Evolutionary conservation across 345 rosid species (phyloP).

Genomic region (Crucihimalaya himalaica): DNA sequence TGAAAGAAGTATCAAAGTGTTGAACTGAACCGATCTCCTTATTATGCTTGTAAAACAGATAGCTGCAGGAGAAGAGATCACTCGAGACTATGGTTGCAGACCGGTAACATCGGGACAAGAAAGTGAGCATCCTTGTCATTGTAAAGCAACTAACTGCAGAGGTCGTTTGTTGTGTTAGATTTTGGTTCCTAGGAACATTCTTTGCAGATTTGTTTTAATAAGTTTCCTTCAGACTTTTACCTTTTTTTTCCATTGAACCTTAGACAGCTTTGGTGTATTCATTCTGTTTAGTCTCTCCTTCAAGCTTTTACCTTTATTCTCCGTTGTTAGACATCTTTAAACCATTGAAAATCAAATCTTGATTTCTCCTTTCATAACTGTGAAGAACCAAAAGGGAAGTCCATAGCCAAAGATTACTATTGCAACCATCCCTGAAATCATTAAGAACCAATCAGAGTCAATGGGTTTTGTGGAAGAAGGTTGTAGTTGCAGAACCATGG

Average conservation of each 20-base stretch:
- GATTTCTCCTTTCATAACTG: conserved; percentile 47
- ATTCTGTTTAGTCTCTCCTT: neutral
- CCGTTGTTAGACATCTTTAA: neutral
- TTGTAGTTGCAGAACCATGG: conserved; percentile 64
- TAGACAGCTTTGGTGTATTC: conserved; percentile 22
- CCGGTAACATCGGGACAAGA: conserved; percentile 57
- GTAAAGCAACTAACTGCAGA: conserved; percentile 68
- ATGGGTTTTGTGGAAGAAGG: conserved; percentile 35
- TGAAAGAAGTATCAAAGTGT: neutral
- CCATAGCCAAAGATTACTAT: conserved; percentile 57
- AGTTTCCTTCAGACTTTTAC: neutral
- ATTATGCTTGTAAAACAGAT: conserved; percentile 60
- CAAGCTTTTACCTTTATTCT: neutral
- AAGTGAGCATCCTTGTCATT: conserved; percentile 56
- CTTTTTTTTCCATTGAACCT: neutral
- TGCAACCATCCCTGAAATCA: conserved; percentile 54
- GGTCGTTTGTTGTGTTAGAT: conserved; percentile 63
- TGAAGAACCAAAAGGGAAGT: conserved; percentile 62
- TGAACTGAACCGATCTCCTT: neutral
- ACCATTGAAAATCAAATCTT: conserved; percentile 40
- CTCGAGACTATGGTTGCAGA: conserved; percentile 59
- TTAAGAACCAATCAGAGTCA: conserved; percentile 21
- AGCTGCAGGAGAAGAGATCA: conserved; percentile 87
- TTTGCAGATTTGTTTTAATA: conserved; percentile 29
- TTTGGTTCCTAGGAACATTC: conserved; percentile 26